Base-by-base conservation (phyloP, 2,329 filamentous ascomycete species). In the Alternaria postmessia region DNA sequence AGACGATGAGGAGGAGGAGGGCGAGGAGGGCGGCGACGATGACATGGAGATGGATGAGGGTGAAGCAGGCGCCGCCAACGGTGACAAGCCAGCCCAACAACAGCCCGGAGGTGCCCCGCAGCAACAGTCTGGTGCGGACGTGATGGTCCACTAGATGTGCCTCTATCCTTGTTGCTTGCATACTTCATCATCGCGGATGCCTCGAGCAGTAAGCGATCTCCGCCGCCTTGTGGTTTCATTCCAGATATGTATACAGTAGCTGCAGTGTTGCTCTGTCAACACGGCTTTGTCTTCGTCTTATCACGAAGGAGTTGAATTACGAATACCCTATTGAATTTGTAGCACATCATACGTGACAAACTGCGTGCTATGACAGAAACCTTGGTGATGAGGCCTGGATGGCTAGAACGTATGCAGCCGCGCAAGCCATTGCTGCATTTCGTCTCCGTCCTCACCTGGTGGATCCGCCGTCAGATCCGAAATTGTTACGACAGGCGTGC, bases 1-100 rank as follows among this genome's bases (percentile, higher is more conserved):
- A 32, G 89, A 92, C 24, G 88, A 92, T 18, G 88, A 92, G 28
- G 88, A 92, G 36, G 88, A 90, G 46, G 86, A 87, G 59, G 86
- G 81, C 7, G 87, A 85, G 30, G 88, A 86, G 51, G 86, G 82
- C 53, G 75, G 70, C 48, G 85, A 85, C 39, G 84, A 86, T 41
- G 82, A 84, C 65, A 84, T 86, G 67, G 85, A 87, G 67, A 86
- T 86, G 84, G 85, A 82, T 24, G 85, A 86, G 42, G 84, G 84
- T 57, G 80, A 82, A 51, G 39, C 59, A n/a, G 62, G 39, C 34
- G 74, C 69, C 47, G 63, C 72, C 39, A 71, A 76, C 49, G 80
- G 77, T 32, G 80, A 81, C 64, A 72, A 76, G 56, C 51, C 55
- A 52, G 64, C 54, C 20, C 68, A 72, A 32, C 67, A 74, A 62